Evolutionary conservation across 345 rosid species (phyloP), one percentile per base, ranked within the genome.

Genomic region (Eucalyptus caleyi): DNA sequence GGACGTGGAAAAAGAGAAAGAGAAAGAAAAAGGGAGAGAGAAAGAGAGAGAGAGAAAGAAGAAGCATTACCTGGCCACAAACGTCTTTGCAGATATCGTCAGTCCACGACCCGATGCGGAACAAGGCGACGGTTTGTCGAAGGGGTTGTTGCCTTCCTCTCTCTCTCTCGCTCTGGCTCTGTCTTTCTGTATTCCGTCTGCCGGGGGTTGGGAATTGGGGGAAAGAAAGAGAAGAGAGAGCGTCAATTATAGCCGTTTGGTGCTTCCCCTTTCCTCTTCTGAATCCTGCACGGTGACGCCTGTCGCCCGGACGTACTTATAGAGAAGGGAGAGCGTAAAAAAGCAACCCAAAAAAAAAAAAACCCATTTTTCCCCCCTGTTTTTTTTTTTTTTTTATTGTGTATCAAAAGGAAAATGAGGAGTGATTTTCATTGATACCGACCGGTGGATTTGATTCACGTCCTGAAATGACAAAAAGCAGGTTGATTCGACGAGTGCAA

Each of bases 51-150:
- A 24, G 62, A 56, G 4, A 9, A 12, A 34, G 81, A 54, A 18
- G 26, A 24, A 37, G 44, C 69, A 54, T 23, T 89, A 92, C 94
- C 93, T 92, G 92, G 88, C 92, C 94, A 87, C 93, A 92, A 87
- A 93, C 88, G 88, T 89, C 90, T 40, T 87, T 91, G 47, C 92
- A 93, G 14, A 93, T 87, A 89, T 91, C 93, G 87, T 93, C 94
- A 42, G 91, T 90, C 93, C 91, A 16, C 59, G 59, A 53, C 21
- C 11, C 80, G 21, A 67, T 7, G 77, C 77, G 40, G 16, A 10
- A 16, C 11, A 24, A 11, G 8, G 67, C 32, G 45, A 19, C 11
- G 83, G 45, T 37, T 72, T 14, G 82, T 19, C 62, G 30, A 3
- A 11, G 9, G 8, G 83, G 14, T 19, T 47, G 83, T 19, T 37